A percentile compares a stretch with the other conserved stretches of the same genome.
These are phyloP conservation scores for Neurospora tetraspora DNA, from an alignment of 495 filamentous ascomycete genomes.

Conservation along the genomic window DNA sequence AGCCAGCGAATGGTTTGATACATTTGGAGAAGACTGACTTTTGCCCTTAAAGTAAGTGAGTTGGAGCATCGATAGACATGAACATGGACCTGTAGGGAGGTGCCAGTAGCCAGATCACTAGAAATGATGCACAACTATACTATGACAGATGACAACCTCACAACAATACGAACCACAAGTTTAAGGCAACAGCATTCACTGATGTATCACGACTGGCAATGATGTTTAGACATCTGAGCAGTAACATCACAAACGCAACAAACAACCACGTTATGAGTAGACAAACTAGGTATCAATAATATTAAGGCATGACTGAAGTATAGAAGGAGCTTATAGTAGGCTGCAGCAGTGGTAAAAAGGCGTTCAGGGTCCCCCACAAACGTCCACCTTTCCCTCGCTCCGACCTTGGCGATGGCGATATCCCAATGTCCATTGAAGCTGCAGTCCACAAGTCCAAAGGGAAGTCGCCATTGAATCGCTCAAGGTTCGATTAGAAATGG, in stretches of 20 bases:
- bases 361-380: background rate
- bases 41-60: background rate
- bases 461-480: background rate
- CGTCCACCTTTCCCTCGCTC: background rate
- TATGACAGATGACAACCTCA: background rate
- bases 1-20: constrained; percentile 46
- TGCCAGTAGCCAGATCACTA: background rate
- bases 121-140: background rate
- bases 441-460: background rate
- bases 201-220: background rate
- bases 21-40: constrained; percentile 34
- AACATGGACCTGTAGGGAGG: constrained; percentile 18
- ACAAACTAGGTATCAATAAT: background rate
- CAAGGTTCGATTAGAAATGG: background rate
- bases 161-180: background rate
- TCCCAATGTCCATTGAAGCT: background rate
- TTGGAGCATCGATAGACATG: background rate
- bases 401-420: background rate
- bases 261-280: background rate
- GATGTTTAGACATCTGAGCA: background rate
- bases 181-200: background rate
- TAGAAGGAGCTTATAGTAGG: background rate
- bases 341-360: background rate
- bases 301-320: background rate
- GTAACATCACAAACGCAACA: background rate